phyloP scores from a whole-genome alignment of 345 rosid species.

The Rhizophora apiculata region DNA sequence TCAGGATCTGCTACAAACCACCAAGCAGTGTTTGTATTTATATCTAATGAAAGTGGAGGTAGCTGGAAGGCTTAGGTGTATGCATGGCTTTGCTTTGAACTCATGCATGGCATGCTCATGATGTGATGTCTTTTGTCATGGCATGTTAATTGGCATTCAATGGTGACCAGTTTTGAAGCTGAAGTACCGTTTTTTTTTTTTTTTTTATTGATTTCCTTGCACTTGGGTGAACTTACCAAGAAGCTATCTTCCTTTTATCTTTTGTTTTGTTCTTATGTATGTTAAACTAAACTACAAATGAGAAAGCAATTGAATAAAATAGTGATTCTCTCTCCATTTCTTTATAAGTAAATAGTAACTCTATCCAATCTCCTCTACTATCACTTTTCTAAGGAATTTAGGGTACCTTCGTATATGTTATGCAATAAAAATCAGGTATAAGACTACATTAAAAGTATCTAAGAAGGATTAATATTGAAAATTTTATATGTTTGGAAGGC shows the following conservation, averaged over 20 bases:
- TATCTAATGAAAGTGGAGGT: conserved; percentile 28
- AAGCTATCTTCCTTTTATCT: conserved; percentile 17
- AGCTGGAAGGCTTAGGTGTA: neutral
- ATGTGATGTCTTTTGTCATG: conserved; percentile 54
- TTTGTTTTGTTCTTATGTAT: neutral
- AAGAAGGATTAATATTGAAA: too few relatives aligned
- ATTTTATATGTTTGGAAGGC: too few relatives aligned
- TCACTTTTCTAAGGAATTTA: neutral
- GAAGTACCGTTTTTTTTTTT: neutral
- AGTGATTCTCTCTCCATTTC: neutral
- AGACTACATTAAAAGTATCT: too few relatives aligned
- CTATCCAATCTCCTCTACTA: neutral
- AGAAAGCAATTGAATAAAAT: neutral
- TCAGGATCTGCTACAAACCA: conserved; percentile 39
- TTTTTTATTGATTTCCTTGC: conserved; percentile 20
- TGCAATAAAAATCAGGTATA: neutral
- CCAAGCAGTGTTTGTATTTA: conserved; percentile 48
- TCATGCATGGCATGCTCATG: conserved; percentile 43
- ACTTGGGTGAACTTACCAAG: conserved; percentile 27
- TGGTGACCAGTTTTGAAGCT: conserved; percentile 32
- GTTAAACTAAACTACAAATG: neutral
- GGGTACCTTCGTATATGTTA: neutral
- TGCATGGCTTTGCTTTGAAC: conserved; percentile 18
- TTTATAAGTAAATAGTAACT: neutral
- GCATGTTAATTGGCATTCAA: conserved; percentile 38